phyloP scores from a whole-genome alignment of 2,329 filamentous ascomycete species.

The Diaporthe sp. region DNA sequence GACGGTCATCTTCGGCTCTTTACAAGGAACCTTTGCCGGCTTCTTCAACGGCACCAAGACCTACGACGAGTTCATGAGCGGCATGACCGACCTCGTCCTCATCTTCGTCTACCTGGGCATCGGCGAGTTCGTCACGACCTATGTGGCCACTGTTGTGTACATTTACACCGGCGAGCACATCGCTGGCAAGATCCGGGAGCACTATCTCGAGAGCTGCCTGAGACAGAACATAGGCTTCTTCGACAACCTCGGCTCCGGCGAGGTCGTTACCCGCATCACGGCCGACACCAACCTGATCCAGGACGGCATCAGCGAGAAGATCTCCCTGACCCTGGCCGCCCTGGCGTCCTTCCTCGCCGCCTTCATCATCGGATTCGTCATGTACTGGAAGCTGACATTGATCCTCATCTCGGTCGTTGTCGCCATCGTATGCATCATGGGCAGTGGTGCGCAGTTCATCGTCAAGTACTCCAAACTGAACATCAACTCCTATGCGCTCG shows the following conservation, averaged over 20 bases:
- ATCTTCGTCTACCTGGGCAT: constrained; percentile 91
- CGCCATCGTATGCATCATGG: constrained; percentile 84
- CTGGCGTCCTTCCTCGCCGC: constrained; percentile 88
- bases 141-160: constrained; percentile 87
- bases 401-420: constrained; percentile 88
- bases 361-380: constrained; percentile 91
- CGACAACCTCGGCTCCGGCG: constrained; percentile 92
- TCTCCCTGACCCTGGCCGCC: constrained; percentile 82
- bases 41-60: constrained; percentile 67
- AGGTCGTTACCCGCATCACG: constrained; percentile 94
- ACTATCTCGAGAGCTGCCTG: constrained; percentile 88
- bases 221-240: constrained; percentile 93
- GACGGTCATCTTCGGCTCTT: constrained; percentile 84
- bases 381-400: constrained; percentile 93
- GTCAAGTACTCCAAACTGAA: constrained; percentile 85
- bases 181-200: constrained; percentile 81
- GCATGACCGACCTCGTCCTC: constrained; percentile 76
- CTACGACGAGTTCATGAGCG: constrained; percentile 69
- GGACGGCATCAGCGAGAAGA: constrained; percentile 93
- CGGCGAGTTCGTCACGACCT: constrained; percentile 82
- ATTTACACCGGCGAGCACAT: constrained; percentile 90
- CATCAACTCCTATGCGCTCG: constrained; percentile 83
- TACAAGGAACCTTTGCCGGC: constrained; percentile 79
- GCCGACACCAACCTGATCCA: constrained; percentile 95
- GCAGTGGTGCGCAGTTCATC: constrained; percentile 79